These are phyloP conservation scores for Fomitiporia mediterranea DNA, from an alignment of 1,284 basidiomycete genomes.

Conservation along the genomic window DNA sequence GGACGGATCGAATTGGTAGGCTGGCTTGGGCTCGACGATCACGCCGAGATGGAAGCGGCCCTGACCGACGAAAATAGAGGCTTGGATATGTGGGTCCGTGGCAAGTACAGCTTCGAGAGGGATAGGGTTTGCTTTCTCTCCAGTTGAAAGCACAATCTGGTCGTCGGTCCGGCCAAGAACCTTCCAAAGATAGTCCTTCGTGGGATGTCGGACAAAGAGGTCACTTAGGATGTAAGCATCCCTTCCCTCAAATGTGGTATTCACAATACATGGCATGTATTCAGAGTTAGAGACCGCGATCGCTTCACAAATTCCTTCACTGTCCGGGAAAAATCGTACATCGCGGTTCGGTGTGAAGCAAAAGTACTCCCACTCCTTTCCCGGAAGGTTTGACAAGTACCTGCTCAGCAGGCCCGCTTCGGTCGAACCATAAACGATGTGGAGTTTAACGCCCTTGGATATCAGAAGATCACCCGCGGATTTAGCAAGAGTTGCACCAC, in stretches of 20 bases:
- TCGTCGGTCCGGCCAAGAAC: conserved; percentile 45
- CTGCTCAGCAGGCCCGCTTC: too few species aligned
- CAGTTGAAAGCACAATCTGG: conserved; percentile 47
- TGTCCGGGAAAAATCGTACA: conserved; percentile 1
- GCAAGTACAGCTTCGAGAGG: conserved; percentile 35
- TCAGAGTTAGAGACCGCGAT: background rate
- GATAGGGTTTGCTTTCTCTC: conserved; percentile 46
- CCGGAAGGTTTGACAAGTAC: too few species aligned
- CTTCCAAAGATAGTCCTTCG: conserved; percentile 38
- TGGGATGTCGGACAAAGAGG: conserved; percentile 41
- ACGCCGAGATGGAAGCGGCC: conserved; percentile 40
- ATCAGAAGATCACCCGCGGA: too few species aligned
- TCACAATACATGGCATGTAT: conserved; percentile 21
- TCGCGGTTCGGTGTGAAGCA: background rate
- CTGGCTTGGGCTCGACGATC: conserved; percentile 34
- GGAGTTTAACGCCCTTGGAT: too few species aligned
- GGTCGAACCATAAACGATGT: too few species aligned
- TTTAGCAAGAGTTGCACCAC: too few species aligned
- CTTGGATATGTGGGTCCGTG: too few species aligned
- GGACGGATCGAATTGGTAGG: conserved; percentile 30
- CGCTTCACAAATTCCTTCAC: conserved; percentile 2
- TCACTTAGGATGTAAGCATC: conserved; percentile 38
- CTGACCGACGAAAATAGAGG: conserved; percentile 31
- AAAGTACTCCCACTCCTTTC: conserved; percentile 14
- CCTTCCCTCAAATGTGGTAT: conserved; percentile 27